These are phyloP conservation scores for Oryza nivara DNA, from an alignment of 176 grass and related monocot genomes.

Conservation along the genomic window DNA sequence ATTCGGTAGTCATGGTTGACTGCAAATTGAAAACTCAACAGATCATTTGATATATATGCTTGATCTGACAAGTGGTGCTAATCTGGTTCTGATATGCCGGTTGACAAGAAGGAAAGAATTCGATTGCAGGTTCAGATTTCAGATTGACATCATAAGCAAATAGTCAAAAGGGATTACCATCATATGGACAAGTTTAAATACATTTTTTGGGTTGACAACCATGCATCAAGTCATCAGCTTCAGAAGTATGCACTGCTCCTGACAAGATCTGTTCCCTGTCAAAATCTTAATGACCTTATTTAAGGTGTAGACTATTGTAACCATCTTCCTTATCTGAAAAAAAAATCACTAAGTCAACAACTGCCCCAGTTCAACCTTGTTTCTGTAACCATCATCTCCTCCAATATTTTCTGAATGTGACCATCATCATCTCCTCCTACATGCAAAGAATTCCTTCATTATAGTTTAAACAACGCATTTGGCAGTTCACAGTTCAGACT, in stretches of 20 bases:
- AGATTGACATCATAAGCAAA: constrained; percentile 39
- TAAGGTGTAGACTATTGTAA: not conserved
- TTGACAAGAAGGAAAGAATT: constrained; percentile 39
- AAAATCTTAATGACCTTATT: constrained; percentile 22
- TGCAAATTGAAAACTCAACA: constrained; percentile 17
- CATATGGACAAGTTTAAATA: not conserved
- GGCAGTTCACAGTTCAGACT: constrained; percentile 19
- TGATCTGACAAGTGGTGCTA: constrained; percentile 36
- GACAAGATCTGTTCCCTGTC: not conserved
- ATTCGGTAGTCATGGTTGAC: constrained; percentile 26
- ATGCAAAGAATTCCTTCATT: not conserved
- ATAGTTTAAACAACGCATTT: not conserved
- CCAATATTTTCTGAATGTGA: too few species aligned
- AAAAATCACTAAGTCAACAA: not conserved
- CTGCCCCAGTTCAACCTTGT: constrained; percentile 10
- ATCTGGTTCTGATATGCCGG: constrained; percentile 18
- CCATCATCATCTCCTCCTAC: not conserved
- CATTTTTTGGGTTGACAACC: constrained; percentile 6
- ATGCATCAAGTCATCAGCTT: not conserved
- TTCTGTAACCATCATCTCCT: not conserved
- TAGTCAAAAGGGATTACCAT: constrained; percentile 29
- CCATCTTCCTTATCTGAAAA: not conserved
- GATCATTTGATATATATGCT: not conserved
- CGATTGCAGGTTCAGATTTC: constrained; percentile 7
- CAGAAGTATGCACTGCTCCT: constrained; percentile 22